Base-by-base conservation (phyloP, 2,329 filamentous ascomycete species). In the Colletotrichum karsti region DNA sequence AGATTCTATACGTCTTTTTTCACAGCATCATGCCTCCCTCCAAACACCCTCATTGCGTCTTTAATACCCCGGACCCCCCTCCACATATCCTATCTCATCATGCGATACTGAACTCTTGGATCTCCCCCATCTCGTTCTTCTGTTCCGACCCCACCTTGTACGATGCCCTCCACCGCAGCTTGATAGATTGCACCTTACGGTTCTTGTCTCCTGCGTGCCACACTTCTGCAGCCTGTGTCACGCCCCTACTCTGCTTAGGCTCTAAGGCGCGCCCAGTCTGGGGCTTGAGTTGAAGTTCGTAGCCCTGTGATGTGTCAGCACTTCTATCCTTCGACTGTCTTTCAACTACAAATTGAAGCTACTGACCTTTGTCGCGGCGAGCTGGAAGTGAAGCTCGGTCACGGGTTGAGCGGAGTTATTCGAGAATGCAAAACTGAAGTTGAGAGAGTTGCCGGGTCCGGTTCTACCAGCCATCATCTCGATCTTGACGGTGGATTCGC, bases 291-390 rank as follows among this genome's bases (percentile, higher is more conserved):
- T 93, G 88, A 22, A 98, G 86, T 69, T 92, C 90, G 77, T 92
- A 96, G 69, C 91, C 92, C 94, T 97, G 73, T 33, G 7, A 56
- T 69, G 66, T 69, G 63, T 74, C 65, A 73, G 65, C 57, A 65
- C 26, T 15, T 46, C 15, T 44, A 10, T 24, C 10, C 6, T 26
- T 37, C 15, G 10, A 26, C 22, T 55, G n/a, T n/a, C n/a, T n/a
- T n/a, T n/a, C n/a, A n/a, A n/a, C 26, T 22, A 28, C 26, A 18
- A 15, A 51, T 51, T 10, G 26, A 13, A 51, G 26, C 46, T 42
- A 64, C 79, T 72, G 83, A 97, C 95, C 88, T 95, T 98, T 67
- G 95, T 96, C 30, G 98, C 95, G 3, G 96, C 96, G 41, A 97
- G 86, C 78, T 97, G 93, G 75, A 98, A 97, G 66, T 95, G 94